A percentile compares a stretch with the other conserved stretches of the same genome.
These are phyloP conservation scores for Botryotinia calthae DNA, from an alignment of 2,329 filamentous ascomycete genomes.

Conservation along the genomic window DNA sequence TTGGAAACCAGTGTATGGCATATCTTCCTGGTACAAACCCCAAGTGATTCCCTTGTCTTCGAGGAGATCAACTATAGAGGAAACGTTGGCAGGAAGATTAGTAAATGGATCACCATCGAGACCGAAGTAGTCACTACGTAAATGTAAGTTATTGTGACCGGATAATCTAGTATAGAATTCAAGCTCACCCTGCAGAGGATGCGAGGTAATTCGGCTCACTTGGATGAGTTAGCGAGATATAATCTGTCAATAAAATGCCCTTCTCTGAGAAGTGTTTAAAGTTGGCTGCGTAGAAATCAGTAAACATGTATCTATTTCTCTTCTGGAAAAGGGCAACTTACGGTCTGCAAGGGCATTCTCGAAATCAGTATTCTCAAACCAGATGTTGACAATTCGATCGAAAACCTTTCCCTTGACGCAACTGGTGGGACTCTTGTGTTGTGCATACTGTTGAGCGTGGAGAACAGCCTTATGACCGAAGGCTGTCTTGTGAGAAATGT, in stretches of 20 bases:
- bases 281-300: constrained; percentile 45
- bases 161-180: not conserved
- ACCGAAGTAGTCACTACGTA: constrained; percentile 56
- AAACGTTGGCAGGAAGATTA: constrained; percentile 57
- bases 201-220: constrained; percentile 76
- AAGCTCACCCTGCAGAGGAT: constrained; percentile 52
- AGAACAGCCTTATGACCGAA: constrained; percentile 51
- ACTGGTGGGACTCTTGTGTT: constrained; percentile 58
- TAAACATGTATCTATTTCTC: constrained; percentile 28
- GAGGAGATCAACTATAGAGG: constrained; percentile 66
- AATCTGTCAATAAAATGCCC: constrained; percentile 60
- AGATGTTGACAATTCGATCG: constrained; percentile 69
- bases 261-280: constrained; percentile 56
- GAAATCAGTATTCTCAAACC: constrained; percentile 75
- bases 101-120: constrained; percentile 67
- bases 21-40: constrained; percentile 74
- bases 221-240: constrained; percentile 66
- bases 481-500: constrained; percentile 42
- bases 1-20: constrained; percentile 72
- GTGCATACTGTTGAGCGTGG: constrained; percentile 57
- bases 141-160: not conserved
- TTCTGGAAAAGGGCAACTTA: constrained; percentile 41
- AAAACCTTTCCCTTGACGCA: constrained; percentile 69
- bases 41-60: constrained; percentile 63
- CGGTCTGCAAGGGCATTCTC: constrained; percentile 61